Percentiles rank a stretch among this genome's conserved stretches.
phyloP scores from a whole-genome alignment of 78 protist species.

The Dictyostelium capitatum region DNA sequence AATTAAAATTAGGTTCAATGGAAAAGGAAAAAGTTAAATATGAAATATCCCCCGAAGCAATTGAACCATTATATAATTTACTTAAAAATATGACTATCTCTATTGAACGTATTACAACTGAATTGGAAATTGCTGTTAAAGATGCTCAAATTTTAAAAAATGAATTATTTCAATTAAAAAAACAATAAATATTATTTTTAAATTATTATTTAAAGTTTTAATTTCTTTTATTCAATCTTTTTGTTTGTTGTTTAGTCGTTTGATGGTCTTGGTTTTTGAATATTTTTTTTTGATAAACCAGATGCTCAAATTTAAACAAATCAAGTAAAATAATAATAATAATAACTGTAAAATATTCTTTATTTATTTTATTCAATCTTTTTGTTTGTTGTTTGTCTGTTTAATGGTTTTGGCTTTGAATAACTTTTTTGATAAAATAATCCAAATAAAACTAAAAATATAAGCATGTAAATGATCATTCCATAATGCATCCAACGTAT shows the following conservation, averaged over 20 bases:
- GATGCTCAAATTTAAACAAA: no score
- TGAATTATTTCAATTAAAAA: constrained; percentile 38
- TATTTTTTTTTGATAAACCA: not conserved
- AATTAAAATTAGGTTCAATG: constrained; percentile 23
- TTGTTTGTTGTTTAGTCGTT: not conserved
- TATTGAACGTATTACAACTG: constrained; percentile 46
- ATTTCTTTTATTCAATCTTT: not conserved
- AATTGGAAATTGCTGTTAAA: constrained; percentile 55
- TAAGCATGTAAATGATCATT: constrained; percentile 75
- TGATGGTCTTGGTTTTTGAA: constrained; percentile 15
- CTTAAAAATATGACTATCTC: constrained; percentile 55
- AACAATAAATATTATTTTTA: not conserved
- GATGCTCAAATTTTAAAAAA: constrained; percentile 58
- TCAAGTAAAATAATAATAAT: no score
- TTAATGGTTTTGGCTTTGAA: constrained; percentile 3
- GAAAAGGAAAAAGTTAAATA: constrained; percentile 34
- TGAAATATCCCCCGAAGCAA: constrained; percentile 26
- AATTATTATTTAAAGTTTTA: not conserved
- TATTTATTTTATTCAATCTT: not conserved
- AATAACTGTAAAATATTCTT: no score
- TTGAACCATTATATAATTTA: constrained; percentile 42
- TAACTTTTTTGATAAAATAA: constrained; percentile 62
- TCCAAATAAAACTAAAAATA: constrained; percentile 66
- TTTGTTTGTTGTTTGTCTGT: not conserved
- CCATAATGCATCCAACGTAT: constrained; percentile 72